A percentile compares a stretch with the other conserved stretches of the same genome.
Conservation (phyloP, 257 asterid species). For the Solanum rostratum region DNA sequence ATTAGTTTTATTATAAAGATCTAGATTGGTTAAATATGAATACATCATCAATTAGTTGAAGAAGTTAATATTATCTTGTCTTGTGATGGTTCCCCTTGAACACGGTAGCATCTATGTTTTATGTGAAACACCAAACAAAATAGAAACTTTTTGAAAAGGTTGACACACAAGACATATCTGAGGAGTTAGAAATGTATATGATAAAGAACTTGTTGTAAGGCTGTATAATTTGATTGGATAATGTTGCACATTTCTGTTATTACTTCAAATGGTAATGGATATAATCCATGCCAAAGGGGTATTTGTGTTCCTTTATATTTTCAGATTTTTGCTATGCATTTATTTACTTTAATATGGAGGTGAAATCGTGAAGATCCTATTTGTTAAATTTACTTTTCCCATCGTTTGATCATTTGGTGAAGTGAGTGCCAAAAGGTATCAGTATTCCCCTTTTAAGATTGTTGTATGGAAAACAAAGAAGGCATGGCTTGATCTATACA, state of each 20-base stretch:
- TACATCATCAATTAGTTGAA: background rate
- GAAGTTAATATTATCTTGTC: background rate
- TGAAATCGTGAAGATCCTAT: background rate
- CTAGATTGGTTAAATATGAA: background rate
- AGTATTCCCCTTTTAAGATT: background rate
- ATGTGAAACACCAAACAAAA: background rate
- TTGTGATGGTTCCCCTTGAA: background rate
- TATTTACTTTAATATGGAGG: background rate
- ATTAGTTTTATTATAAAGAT: background rate
- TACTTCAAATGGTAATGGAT: background rate
- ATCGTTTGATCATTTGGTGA: background rate
- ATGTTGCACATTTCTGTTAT: background rate
- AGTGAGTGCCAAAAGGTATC: background rate
- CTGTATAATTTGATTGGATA: background rate
- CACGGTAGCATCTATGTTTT: background rate
- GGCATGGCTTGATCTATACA: background rate
- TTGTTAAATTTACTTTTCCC: background rate
- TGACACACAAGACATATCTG: background rate
- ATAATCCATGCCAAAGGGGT: background rate
- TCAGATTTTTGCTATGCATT: background rate
- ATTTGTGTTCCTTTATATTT: background rate
- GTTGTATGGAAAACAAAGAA: background rate
- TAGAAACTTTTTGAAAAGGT: background rate
- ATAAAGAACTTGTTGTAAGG: background rate
- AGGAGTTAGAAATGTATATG: background rate